These are phyloP conservation scores for Cordyceps cateniannulata DNA, from an alignment of 2,329 filamentous ascomycete species.

Conservation along the genomic window DNA sequence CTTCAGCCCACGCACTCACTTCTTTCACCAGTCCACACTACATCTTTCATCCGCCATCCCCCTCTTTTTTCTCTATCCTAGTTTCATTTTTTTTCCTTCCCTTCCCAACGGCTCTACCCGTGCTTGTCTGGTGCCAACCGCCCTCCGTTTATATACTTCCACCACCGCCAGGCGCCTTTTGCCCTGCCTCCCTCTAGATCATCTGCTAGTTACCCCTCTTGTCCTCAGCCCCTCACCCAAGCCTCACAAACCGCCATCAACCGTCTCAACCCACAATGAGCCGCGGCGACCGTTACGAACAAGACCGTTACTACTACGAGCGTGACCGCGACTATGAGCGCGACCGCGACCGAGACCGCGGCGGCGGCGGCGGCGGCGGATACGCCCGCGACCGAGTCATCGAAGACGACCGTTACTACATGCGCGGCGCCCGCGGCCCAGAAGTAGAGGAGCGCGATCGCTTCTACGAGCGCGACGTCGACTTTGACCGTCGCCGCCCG, in stretches of 20 bases:
- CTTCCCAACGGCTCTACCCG: background rate
- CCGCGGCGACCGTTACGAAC: slow-evolving; percentile 12
- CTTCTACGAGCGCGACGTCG: slow-evolving; percentile 35
- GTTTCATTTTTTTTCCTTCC: background rate
- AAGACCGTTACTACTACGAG: slow-evolving; percentile 11
- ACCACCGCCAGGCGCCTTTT: background rate
- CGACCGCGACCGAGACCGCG: slow-evolving; percentile 45
- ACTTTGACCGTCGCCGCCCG: slow-evolving; percentile 31
- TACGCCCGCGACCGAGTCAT: slow-evolving; percentile 34
- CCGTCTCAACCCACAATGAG: slow-evolving; percentile 7
- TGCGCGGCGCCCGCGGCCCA: slow-evolving; percentile 33
- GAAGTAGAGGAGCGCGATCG: slow-evolving; percentile 41
- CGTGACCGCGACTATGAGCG: slow-evolving; percentile 24
- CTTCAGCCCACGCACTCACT: background rate
- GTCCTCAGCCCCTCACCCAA: background rate
- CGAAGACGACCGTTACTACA: slow-evolving; percentile 45
- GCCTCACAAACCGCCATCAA: background rate
- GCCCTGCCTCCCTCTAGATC: background rate
- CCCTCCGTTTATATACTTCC: slow-evolving; percentile 1
- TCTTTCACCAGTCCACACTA: background rate
- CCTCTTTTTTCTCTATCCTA: background rate
- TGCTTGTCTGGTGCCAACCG: background rate
- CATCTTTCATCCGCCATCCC: background rate
- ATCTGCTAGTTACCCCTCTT: background rate
- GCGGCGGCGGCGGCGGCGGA: background rate